These are phyloP conservation scores for Trichophyton schoenleinii DNA, from an alignment of 2,329 filamentous ascomycete genomes.

Conservation along the genomic window DNA sequence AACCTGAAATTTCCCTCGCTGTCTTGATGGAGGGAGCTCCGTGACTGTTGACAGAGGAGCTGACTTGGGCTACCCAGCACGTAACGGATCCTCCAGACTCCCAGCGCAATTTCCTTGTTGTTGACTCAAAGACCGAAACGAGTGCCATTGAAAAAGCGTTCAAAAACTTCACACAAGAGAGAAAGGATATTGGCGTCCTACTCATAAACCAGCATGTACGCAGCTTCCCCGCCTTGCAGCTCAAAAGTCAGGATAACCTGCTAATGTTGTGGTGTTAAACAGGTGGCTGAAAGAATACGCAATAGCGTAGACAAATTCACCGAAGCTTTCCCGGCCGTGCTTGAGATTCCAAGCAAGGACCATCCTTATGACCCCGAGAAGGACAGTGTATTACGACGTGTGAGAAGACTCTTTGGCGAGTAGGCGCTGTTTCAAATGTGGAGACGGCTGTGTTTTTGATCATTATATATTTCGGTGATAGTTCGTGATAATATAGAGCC, in stretches of 20 bases:
- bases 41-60: not conserved
- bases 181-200: constrained; percentile 94
- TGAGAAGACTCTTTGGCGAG: constrained; percentile 58
- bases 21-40: not conserved
- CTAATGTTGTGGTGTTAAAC: constrained; percentile 3
- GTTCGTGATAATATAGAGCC: not conserved
- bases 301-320: constrained; percentile 82
- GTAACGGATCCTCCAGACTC: constrained; percentile 78
- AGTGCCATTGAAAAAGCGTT: constrained; percentile 81
- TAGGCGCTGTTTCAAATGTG: constrained; percentile 15
- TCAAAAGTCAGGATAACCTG: not conserved
- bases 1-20: not conserved
- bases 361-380: constrained; percentile 98
- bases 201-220: constrained; percentile 94
- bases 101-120: constrained; percentile 96
- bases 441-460: not conserved
- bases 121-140: constrained; percentile 85
- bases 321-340: constrained; percentile 85
- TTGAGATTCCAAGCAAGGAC: constrained; percentile 97
- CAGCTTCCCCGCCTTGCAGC: too few relatives aligned
- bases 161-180: constrained; percentile 70
- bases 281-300: constrained; percentile 92
- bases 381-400: constrained; percentile 87
- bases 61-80: constrained; percentile 46
- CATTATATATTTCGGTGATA: not conserved